Base-by-base conservation (phyloP, 2,329 filamentous ascomycete species). In the Aspergillus pseudonomiae region DNA sequence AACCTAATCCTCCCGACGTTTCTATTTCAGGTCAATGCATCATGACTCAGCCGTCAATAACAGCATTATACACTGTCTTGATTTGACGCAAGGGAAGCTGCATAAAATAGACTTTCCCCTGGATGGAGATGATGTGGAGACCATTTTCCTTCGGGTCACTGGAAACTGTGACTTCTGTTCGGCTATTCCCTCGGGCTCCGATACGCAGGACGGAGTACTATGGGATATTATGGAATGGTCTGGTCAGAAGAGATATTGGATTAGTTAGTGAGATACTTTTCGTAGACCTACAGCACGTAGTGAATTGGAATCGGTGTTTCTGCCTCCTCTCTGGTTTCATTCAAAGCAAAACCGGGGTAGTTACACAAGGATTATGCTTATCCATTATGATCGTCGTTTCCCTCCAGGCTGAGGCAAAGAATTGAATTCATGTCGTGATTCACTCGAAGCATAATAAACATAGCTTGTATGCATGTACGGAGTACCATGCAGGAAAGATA, bases 321-420 rank as follows among this genome's bases (percentile, higher is more conserved):
- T 6, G 12, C 34, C 34, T 36, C 6, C 14, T 6, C 34, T 16
- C 14, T 36, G 34, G 12, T 36, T 36, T 36, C 14, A 36, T 36
- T 36, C 16, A 12, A 36, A 36, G 14, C 34, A 36, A 26, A 14
- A 16, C 46, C 26, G 16, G 24, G 26, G 46, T 30, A 11, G 26
- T 50, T 50, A 50, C 46, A 30, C 46, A 50, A 28, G 26, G 16
- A 50, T 50, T 50, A 50, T 50, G 46, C 46, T 50, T 50, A 48
- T 48, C 16, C 26, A 28, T 28, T 28, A 28, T 28, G 26, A 50
- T 30, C 11, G 12, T 48, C 28, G 6, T 14, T 26, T 14, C 24
- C 24, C 4, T 48, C 24, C 21, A 9, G 14, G 12, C 21, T 26
- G 24, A 43, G 14, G 45, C 24, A 28, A 14, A 26, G 14, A 26